Base-by-base conservation (phyloP, 1,284 basidiomycete species). In the Sanghuangporus weigelae region DNA sequence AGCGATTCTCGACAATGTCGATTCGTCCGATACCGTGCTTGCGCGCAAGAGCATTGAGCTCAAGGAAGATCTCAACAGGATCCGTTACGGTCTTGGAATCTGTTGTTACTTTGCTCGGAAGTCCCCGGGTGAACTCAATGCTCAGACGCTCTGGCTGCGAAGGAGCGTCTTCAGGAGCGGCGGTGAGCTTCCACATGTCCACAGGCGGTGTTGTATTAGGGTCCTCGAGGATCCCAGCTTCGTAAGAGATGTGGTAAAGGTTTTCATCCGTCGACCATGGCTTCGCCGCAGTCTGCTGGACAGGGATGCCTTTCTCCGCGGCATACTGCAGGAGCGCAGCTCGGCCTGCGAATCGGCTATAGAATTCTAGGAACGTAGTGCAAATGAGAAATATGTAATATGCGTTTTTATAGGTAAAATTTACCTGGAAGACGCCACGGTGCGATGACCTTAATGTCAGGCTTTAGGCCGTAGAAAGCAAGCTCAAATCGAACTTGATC, bases 101-200 rank as follows among this genome's bases (percentile, higher is more conserved):
- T 57, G 85, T 81, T 65, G 80, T 81, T 67, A 97, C 87, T 74
- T 92, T 92, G 71, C 87, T 82, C 46, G 95, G 96, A 44, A 98
- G 81, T 71, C 96, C 96, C 68, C 81, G 81, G 73, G 84, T 82
- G 79, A 97, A 99, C 73, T 93, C 92, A 75, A 96, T 90, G 60
- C 83, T 73, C 74, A 99, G 86, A 56, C 82, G 83, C 73, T 98
- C 93, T 38, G 95, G 92, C 6, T 81, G 82, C 53, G 82, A 77
- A 16, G 96, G 95, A 3, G 96, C 95, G 63, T 89, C 77, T 73
- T 95, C 89, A 60, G 94, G 91, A 39, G 91, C 84, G 67, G 84
- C 83, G 67, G 95, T 98, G 69, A 99, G 87, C 78, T 98, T 98
- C 96, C 97, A 99, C 96, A 99, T 99, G 81, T 99, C 96, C n/a